These are phyloP conservation scores for Byssoonygena ceratinophila DNA, from an alignment of 2,329 filamentous ascomycete species.

Conservation along the genomic window DNA sequence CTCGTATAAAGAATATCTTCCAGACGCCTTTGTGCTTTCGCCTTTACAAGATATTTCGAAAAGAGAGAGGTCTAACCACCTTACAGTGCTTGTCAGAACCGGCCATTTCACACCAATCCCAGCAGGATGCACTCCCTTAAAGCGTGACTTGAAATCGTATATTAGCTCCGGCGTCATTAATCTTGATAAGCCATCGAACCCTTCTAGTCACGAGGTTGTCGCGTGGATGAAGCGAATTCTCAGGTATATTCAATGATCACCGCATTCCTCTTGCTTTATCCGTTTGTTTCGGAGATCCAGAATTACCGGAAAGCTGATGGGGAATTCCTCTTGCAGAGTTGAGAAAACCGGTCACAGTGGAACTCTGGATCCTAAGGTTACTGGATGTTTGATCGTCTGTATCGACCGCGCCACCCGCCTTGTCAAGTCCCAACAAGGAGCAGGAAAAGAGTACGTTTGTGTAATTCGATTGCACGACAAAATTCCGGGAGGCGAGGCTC, in stretches of 20 bases:
- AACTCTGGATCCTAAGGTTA: constrained; percentile 96
- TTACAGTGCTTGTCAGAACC: constrained; percentile 74
- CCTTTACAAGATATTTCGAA: not conserved
- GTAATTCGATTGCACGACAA: constrained; percentile 94
- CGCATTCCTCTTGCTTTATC: constrained; percentile 3
- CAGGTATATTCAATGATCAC: constrained; percentile 41
- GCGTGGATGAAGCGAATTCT: constrained; percentile 98
- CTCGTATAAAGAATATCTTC: not conserved
- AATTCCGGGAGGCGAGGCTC: constrained; percentile 81
- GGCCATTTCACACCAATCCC: constrained; percentile 96
- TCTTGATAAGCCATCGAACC: constrained; percentile 94
- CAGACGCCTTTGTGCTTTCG: not conserved
- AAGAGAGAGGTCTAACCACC: constrained; percentile 13
- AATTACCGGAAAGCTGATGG: too few relatives aligned
- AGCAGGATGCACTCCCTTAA: constrained; percentile 78
- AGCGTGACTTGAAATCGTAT: constrained; percentile 93
- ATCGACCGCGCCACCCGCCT: constrained; percentile 94
- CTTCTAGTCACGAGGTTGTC: constrained; percentile 95
- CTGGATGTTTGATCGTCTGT: constrained; percentile 86
- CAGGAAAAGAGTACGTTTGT: constrained; percentile 97
- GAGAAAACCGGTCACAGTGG: constrained; percentile 98
- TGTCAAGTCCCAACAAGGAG: constrained; percentile 97
- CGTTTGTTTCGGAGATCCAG: not conserved
- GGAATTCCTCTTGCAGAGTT: constrained; percentile 49
- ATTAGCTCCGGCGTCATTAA: constrained; percentile 97